Conservation (phyloP, 345 rosid species). For the Cochlearia excelsa region DNA sequence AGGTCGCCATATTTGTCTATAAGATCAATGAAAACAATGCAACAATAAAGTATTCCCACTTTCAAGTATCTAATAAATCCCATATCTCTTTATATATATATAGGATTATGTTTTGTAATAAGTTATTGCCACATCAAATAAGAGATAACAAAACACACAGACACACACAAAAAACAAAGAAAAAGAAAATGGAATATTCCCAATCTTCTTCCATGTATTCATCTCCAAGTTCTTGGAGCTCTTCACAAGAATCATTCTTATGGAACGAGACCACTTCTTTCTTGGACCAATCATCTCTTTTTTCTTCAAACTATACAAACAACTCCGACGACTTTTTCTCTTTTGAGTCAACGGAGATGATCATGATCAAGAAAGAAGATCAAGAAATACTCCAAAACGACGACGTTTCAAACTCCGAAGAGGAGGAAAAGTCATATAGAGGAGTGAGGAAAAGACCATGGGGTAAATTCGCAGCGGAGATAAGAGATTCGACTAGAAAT, state of each 20-base stretch:
- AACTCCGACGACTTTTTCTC: conserved; percentile 46
- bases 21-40: conserved; percentile 16
- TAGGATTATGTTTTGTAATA: conserved; percentile 26
- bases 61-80: conserved; percentile 19
- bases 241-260: conserved; percentile 41
- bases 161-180: neutral
- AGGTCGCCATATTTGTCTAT: conserved; percentile 38
- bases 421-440: conserved; percentile 50
- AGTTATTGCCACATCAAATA: conserved; percentile 18
- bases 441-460: conserved; percentile 74
- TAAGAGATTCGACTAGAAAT: conserved; percentile 60
- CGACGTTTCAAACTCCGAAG: conserved; percentile 27
- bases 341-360: conserved; percentile 37
- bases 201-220: conserved; percentile 32
- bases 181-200: conserved; percentile 31
- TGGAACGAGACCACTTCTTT: conserved; percentile 40
- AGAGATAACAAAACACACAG: conserved; percentile 5
- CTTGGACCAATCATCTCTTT: conserved; percentile 31
- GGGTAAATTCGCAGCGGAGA: conserved; percentile 80
- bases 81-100: conserved; percentile 29
- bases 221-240: conserved; percentile 39
- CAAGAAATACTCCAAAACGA: conserved; percentile 16
- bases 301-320: conserved; percentile 34
- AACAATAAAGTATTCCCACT: conserved; percentile 30
- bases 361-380: conserved; percentile 35